Conservation (phyloP, 2,329 filamentous ascomycete species). For the Fusarium nygamai region DNA sequence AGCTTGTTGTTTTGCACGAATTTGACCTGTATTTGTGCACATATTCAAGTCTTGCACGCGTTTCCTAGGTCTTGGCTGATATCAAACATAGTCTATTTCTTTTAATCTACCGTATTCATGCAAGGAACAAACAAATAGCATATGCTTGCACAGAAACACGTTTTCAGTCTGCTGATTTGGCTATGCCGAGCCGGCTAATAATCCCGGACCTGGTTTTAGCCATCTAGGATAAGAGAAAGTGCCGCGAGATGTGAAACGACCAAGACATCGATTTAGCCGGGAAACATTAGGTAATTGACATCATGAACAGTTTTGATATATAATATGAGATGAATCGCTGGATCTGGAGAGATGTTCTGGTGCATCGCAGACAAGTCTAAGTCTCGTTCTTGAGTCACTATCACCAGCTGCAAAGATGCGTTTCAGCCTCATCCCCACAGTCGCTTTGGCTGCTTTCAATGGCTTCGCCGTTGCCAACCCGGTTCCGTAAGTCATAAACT, state of each 20-base stretch:
- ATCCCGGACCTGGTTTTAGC: background rate
- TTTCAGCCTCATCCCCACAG: constrained; percentile 6
- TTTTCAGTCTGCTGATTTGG: background rate
- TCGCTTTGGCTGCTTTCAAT: constrained; percentile 4
- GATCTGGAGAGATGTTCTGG: fast-evolving
- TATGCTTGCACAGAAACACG: background rate
- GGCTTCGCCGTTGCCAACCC: constrained; percentile 1
- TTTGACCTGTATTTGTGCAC: background rate
- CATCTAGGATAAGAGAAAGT: background rate
- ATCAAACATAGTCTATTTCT: background rate
- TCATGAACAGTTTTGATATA: background rate
- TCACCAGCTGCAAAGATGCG: constrained; percentile 4
- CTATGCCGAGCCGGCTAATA: constrained; percentile 12
- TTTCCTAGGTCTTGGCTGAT: background rate
- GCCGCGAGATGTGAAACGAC: background rate
- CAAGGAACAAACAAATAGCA: background rate
- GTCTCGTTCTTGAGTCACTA: background rate
- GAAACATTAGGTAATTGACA: background rate
- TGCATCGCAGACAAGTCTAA: background rate
- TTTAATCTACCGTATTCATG: background rate
- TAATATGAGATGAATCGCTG: background rate
- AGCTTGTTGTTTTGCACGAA: background rate
- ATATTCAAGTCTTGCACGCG: background rate
- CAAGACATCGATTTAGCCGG: constrained; percentile 1
- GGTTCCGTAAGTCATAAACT: background rate